phyloP scores from a whole-genome alignment of 1,139 yeast genomes.

The Arxiozyma slooffiae region DNA sequence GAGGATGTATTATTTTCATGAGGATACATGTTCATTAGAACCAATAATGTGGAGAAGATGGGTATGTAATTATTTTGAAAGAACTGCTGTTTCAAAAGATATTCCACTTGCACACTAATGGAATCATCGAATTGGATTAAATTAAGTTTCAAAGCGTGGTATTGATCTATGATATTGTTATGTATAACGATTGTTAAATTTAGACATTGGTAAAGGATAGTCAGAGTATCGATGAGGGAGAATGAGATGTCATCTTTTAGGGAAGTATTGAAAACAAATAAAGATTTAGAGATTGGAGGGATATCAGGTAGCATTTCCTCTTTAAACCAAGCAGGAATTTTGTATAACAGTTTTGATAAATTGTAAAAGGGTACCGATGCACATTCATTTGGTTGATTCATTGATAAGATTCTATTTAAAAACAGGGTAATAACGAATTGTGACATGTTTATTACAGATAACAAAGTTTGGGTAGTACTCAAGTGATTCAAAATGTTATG shows the following conservation, averaged over 20 bases:
- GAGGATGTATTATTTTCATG: slow-evolving; percentile 5
- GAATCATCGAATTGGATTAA: slow-evolving; percentile 9
- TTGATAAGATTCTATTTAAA: slow-evolving; percentile 10
- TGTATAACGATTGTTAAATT: slow-evolving; percentile 15
- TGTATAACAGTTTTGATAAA: slow-evolving; percentile 1
- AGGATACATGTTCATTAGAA: slow-evolving; percentile 22
- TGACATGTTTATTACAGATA: slow-evolving; percentile 26
- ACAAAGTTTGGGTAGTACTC: slow-evolving; percentile 24
- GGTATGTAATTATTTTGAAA: slow-evolving; percentile 30
- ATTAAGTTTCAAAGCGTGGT: slow-evolving; percentile 12
- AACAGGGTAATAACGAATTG: slow-evolving; percentile 19
- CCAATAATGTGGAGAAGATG: slow-evolving; percentile 26
- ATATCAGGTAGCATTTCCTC: slow-evolving; percentile 18
- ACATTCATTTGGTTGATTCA: no score
- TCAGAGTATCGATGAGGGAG: slow-evolving; percentile 6
- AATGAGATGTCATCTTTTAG: slow-evolving; percentile 16
- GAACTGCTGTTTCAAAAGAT: slow-evolving; percentile 25
- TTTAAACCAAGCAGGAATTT: slow-evolving; percentile 23
- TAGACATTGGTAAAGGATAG: slow-evolving; percentile 17
- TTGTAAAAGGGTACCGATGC: slow-evolving; percentile 3
- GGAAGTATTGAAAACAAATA: slow-evolving; percentile 26
- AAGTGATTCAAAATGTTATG: slow-evolving; percentile 17
- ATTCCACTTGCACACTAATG: slow-evolving; percentile 16
- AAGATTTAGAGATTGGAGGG: slow-evolving; percentile 35
- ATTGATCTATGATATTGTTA: slow-evolving; percentile 14